Evolutionary conservation across 306 rosid genomes (phyloP).

Genomic region (Cucurbita ficifolia): DNA sequence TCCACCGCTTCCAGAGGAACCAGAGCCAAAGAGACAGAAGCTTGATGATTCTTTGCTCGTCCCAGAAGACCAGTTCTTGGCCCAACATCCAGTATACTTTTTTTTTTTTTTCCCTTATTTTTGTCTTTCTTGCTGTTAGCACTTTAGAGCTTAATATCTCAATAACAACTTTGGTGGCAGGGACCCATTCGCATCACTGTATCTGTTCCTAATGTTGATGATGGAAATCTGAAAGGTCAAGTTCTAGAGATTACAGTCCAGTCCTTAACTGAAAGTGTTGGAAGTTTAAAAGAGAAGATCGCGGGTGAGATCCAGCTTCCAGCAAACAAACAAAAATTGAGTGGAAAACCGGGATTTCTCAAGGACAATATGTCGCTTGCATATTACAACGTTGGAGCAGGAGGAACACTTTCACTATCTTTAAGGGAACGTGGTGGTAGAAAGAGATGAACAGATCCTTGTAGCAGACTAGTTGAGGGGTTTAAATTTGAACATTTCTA

Average conservation of each 20-base stretch:
- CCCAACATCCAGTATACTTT: conserved; percentile 60
- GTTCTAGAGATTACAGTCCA: conserved; percentile 65
- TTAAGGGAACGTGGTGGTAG: conserved; percentile 98
- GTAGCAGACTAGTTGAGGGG: conserved; percentile 28
- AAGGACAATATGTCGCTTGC: conserved; percentile 92
- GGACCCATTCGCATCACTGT: conserved; percentile 61
- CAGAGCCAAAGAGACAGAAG: conserved; percentile 84
- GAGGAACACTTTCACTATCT: conserved; percentile 55
- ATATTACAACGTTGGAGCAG: conserved; percentile 70
- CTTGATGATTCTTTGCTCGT: conserved; percentile 72
- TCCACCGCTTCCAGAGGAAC: conserved; percentile 93
- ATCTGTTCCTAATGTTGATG: conserved; percentile 77
- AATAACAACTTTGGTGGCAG: conserved; percentile 15
- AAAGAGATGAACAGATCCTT: conserved; percentile 47
- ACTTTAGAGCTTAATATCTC: not conserved
- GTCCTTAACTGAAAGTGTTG: conserved; percentile 74
- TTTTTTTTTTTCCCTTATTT: too few relatives aligned
- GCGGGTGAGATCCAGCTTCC: conserved; percentile 96
- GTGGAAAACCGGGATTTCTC: conserved; percentile 93
- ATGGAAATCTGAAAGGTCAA: conserved; percentile 88
- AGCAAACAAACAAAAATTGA: conserved; percentile 92
- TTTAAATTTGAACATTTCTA: conserved; percentile 33
- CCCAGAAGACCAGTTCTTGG: conserved; percentile 83
- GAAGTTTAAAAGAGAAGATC: conserved; percentile 83
- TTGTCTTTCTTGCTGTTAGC: not conserved